phyloP scores from a whole-genome alignment of 2,329 filamentous ascomycete species.

The Aspergillus sp. region DNA sequence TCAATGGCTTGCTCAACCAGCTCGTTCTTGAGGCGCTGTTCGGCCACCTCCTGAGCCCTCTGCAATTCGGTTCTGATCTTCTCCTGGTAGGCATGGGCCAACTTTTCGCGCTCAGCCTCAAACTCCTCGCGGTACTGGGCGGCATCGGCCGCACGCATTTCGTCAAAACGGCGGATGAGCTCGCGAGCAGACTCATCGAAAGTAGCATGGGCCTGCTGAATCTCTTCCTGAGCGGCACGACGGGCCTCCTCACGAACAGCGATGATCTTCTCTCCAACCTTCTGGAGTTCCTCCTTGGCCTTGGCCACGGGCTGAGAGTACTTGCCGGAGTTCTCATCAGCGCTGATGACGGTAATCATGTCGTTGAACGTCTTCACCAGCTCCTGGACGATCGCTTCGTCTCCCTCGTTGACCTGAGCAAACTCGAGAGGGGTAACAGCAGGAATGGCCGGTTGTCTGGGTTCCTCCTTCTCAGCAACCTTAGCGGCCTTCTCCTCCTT shows the following conservation, averaged over 20 bases:
- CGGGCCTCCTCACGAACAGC: slow-evolving; percentile 70
- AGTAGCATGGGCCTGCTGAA: slow-evolving; percentile 69
- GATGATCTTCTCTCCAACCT: slow-evolving; percentile 76
- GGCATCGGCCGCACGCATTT: slow-evolving; percentile 78
- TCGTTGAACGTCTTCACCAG: slow-evolving; percentile 95
- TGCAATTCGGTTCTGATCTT: slow-evolving; percentile 78
- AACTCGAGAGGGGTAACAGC: slow-evolving; percentile 74
- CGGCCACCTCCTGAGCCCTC: slow-evolving; percentile 75
- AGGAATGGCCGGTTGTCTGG: slow-evolving; percentile 41
- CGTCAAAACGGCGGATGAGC: slow-evolving; percentile 84
- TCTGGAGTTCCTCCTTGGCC: slow-evolving; percentile 79
- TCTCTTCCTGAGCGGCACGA: slow-evolving; percentile 72
- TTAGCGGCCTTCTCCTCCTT: slow-evolving; percentile 35
- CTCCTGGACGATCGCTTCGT: slow-evolving; percentile 87
- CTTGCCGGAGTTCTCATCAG: slow-evolving; percentile 74
- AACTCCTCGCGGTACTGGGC: slow-evolving; percentile 84
- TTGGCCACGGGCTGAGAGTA: slow-evolving; percentile 78
- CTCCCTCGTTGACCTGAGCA: slow-evolving; percentile 71
- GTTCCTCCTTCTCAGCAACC: slow-evolving; percentile 34
- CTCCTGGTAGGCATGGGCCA: slow-evolving; percentile 75
- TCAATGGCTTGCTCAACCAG: slow-evolving; percentile 88
- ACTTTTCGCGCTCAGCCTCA: slow-evolving; percentile 78
- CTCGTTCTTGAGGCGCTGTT: slow-evolving; percentile 80
- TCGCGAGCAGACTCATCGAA: slow-evolving; percentile 87
- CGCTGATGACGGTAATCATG: slow-evolving; percentile 90